phyloP scores from a whole-genome alignment of 768 basidiomycete species.

The Infundibulicybe gibba region DNA sequence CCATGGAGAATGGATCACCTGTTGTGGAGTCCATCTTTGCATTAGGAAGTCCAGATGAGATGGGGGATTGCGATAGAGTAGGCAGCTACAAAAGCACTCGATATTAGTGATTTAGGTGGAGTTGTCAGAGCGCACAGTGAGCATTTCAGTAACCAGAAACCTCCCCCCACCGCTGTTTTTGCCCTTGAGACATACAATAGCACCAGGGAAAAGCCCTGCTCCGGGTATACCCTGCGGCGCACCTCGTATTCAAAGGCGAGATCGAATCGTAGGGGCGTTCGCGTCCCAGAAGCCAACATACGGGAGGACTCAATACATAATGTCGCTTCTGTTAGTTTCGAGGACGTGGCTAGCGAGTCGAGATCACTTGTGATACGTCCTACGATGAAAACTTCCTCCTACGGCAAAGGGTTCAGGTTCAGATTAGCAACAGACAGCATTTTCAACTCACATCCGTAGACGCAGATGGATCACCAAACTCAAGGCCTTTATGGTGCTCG shows the following conservation, averaged over 20 bases:
- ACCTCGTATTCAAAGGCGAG: constrained; percentile 60
- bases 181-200: constrained; percentile 81
- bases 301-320: constrained; percentile 84
- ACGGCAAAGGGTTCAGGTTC: constrained; percentile 1
- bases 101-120: background rate
- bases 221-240: constrained; percentile 57
- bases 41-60: constrained; percentile 17
- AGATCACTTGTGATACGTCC: constrained; percentile 73
- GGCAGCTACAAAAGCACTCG: constrained; percentile 50
- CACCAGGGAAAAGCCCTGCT: constrained; percentile 83
- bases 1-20: constrained; percentile 54
- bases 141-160: constrained; percentile 80
- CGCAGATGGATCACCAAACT: constrained; percentile 69
- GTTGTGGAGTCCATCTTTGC: constrained; percentile 35
- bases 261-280: constrained; percentile 70
- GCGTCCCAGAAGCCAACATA: constrained; percentile 61
- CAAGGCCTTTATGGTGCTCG: constrained; percentile 64
- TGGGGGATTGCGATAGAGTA: constrained; percentile 43
- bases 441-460: constrained; percentile 35
- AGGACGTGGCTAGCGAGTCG: constrained; percentile 46
- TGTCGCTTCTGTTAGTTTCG: constrained; percentile 72
- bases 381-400: constrained; percentile 68
- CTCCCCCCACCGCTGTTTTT: constrained; percentile 88
- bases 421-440: background rate
- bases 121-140: constrained; percentile 57